Evolutionary conservation across 1,284 basidiomycete genomes (phyloP), one percentile per base, ranked within the genome.

Genomic region (Marasmius sp.): DNA sequence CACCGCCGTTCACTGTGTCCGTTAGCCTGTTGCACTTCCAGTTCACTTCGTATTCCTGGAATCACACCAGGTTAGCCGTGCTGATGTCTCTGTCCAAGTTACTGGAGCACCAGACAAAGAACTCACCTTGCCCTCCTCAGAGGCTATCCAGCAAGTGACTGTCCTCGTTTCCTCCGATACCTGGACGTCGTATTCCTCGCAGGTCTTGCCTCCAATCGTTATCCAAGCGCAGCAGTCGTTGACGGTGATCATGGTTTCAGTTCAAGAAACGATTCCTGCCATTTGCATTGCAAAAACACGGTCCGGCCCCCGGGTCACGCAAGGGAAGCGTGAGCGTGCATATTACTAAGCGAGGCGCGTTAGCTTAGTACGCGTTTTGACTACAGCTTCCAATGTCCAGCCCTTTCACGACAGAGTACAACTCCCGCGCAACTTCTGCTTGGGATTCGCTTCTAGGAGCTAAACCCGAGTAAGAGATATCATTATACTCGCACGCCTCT

Each of bases 61-160:
- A 47, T 8, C 1, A 47, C 1, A 20, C n/a, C 41, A 12, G 41
- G 4, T 47, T 20, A 47, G 16, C n/a, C 2, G 2, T 8, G 6
- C 9, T 1, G 20, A 47, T 8, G 45, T 20, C 6, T 12, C 45
- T n/a, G n/a, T 11, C n/a, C n/a, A n/a, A n/a, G 8, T 3, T 14
- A 2, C 6, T 47, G 8, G 1, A 4, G 3, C 45, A 47, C 16
- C 27, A 27, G 27, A 27, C 27, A 27, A 27, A 27, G 27, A 27
- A 27, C 27, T 14, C 20, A 57, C 56, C 56, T 57, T 57, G 41
- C 56, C 56, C n/a, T 22, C 41, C 14, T 47, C 56, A 9, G 56
- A 57, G 0, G 56, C 41, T n/a, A 57, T 57, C 56, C 56, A 57
- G 27, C 56, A 57, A 14, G 18, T 43, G 14, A 47, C 55, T 5